phyloP scores from a whole-genome alignment of 305 asterid genomes.

The Fraxinus sp. region DNA sequence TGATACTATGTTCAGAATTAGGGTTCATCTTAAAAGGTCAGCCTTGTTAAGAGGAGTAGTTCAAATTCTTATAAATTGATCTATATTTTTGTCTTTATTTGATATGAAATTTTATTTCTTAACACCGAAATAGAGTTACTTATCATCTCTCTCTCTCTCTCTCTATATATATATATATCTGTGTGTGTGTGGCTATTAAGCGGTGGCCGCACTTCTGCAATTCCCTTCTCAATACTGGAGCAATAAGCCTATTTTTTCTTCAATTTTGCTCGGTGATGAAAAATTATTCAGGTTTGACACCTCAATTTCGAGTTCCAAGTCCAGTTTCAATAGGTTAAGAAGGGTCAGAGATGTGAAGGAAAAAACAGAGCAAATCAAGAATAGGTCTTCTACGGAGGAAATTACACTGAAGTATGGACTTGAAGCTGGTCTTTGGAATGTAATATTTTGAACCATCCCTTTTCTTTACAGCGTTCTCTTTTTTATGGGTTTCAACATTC shows the following conservation, averaged over 20 bases:
- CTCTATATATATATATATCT: too few relatives aligned
- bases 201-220: too few relatives aligned
- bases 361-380: conserved; percentile 64
- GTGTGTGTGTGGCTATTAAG: too few relatives aligned
- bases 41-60: too few relatives aligned
- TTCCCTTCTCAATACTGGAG: too few relatives aligned
- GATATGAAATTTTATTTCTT: too few relatives aligned
- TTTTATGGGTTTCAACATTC: background rate
- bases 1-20: too few relatives aligned
- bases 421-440: conserved; percentile 99
- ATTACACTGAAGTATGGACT: conserved; percentile 71
- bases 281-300: conserved; percentile 23
- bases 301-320: conserved; percentile 20
- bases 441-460: background rate
- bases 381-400: conserved; percentile 68
- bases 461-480: background rate
- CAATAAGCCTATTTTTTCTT: background rate
- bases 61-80: too few relatives aligned
- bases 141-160: too few relatives aligned
- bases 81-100: too few relatives aligned
- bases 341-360: conserved; percentile 71
- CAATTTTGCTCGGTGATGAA: conserved; percentile 20
- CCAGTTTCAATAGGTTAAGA: conserved; percentile 30
- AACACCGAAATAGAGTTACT: too few relatives aligned
- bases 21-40: too few relatives aligned